Conservation (phyloP, 202 grass and related monocot genomes). For the Dendrocalamus latiflorus region DNA sequence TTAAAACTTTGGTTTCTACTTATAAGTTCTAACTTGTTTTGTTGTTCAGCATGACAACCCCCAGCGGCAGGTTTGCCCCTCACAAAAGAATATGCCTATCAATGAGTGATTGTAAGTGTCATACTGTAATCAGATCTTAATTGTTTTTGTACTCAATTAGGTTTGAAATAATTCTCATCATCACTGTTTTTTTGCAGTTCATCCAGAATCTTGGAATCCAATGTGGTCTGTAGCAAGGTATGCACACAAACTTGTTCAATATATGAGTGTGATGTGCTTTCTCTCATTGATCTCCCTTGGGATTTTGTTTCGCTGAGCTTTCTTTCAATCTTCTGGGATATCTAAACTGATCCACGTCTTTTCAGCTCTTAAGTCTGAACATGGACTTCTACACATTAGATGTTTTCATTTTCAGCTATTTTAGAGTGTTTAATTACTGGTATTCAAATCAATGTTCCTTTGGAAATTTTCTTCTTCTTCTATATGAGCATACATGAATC, state of each 20-base stretch:
- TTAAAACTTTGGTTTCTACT: slow-evolving; percentile 2
- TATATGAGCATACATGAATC: neutral
- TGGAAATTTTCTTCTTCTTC: neutral
- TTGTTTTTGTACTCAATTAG: neutral
- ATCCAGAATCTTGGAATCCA: slow-evolving; percentile 98
- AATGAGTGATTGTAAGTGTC: slow-evolving; percentile 93
- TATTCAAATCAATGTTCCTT: neutral
- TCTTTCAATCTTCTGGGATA: neutral
- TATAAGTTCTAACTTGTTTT: slow-evolving; percentile 19
- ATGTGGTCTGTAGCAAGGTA: slow-evolving; percentile 99
- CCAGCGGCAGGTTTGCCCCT: slow-evolving; percentile 86
- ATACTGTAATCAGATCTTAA: neutral
- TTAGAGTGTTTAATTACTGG: neutral
- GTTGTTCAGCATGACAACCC: slow-evolving; percentile 78
- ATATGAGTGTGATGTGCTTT: neutral
- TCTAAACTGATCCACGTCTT: neutral
- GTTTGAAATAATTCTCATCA: slow-evolving; percentile 1
- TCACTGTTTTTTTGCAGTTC: slow-evolving; percentile 60
- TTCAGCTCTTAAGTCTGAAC: neutral
- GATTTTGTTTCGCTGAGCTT: neutral
- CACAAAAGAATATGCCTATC: slow-evolving; percentile 91
- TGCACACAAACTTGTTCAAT: neutral
- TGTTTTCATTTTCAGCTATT: neutral
- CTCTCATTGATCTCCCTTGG: neutral
- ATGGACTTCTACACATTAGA: neutral